A percentile compares a stretch with the other conserved stretches of the same genome.
Evolutionary conservation across 176 grass and related monocot species (phyloP).

Genomic region (Carex myosuroides): DNA sequence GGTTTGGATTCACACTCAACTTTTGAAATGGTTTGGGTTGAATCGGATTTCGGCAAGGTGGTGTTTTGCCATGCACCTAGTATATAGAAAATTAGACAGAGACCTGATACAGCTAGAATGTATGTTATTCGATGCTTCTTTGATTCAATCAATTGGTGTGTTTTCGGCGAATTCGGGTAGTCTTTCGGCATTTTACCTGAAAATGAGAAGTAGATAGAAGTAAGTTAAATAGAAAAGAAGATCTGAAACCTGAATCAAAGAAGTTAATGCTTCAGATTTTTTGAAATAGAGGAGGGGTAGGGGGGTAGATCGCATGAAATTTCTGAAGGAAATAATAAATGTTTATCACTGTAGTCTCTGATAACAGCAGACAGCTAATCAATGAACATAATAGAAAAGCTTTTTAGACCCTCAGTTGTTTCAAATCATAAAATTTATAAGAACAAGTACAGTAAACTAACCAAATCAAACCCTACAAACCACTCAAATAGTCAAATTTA

Average conservation of each 20-base stretch:
- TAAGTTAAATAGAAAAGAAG: neutral
- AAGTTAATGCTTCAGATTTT: slow-evolving; percentile 12
- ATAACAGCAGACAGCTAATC: slow-evolving; percentile 6
- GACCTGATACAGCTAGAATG: slow-evolving; percentile 46
- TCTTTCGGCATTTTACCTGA: slow-evolving; percentile 85
- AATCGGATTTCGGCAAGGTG: slow-evolving; percentile 27
- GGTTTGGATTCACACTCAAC: slow-evolving; percentile 18
- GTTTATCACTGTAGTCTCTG: neutral
- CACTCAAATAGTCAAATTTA: neutral
- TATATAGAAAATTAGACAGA: slow-evolving; percentile 77
- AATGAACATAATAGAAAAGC: slow-evolving; percentile 5
- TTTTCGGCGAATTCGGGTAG: slow-evolving; percentile 60
- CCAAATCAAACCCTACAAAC: neutral
- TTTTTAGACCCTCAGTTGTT: neutral
- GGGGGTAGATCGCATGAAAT: slow-evolving; percentile 15
- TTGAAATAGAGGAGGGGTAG: neutral
- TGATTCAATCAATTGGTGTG: slow-evolving; percentile 56
- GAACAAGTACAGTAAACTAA: neutral
- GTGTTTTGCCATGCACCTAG: slow-evolving; percentile 87
- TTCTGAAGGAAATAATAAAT: slow-evolving; percentile 15
- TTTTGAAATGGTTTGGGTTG: slow-evolving; percentile 21
- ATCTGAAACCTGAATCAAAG: neutral
- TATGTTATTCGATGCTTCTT: slow-evolving; percentile 75
- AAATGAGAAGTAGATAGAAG: slow-evolving; percentile 29
- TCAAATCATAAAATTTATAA: neutral